Conservation (phyloP, 176 grass and related monocot genomes). For the Rhynchospora pubera region DNA sequence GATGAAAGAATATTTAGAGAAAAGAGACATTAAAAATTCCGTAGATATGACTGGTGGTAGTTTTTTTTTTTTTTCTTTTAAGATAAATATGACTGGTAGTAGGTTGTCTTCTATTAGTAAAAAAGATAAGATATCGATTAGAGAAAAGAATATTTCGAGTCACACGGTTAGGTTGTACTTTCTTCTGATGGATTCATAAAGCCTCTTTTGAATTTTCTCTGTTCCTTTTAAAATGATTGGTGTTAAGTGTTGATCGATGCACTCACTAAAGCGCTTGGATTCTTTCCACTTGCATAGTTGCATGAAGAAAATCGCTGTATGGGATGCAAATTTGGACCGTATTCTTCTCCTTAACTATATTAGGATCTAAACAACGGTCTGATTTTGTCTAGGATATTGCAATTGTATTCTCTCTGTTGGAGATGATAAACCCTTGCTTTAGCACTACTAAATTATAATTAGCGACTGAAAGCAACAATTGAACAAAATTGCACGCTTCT, state of each 20-base stretch:
- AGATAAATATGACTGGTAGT: too few relatives aligned
- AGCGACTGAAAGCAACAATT: background rate
- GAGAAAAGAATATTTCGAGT: background rate
- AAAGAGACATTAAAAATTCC: too few relatives aligned
- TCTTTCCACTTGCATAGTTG: background rate
- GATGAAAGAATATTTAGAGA: background rate
- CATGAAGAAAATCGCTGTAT: background rate
- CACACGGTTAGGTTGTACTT: background rate
- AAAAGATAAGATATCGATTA: background rate
- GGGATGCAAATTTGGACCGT: background rate
- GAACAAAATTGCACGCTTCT: conserved; percentile 11
- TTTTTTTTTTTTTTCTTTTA: too few relatives aligned
- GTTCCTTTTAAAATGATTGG: background rate
- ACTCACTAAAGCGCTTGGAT: background rate
- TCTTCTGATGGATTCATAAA: background rate
- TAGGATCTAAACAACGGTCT: background rate
- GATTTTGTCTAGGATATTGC: background rate
- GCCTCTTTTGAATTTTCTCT: background rate
- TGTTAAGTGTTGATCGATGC: background rate
- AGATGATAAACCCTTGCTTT: background rate
- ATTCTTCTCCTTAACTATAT: background rate
- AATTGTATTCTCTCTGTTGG: background rate
- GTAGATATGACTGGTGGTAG: background rate
- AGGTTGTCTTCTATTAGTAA: background rate
- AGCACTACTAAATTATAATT: background rate